A percentile compares a stretch with the other conserved stretches of the same genome.
phyloP scores from a whole-genome alignment of 2,329 filamentous ascomycete genomes.

The Acarospora socialis region DNA sequence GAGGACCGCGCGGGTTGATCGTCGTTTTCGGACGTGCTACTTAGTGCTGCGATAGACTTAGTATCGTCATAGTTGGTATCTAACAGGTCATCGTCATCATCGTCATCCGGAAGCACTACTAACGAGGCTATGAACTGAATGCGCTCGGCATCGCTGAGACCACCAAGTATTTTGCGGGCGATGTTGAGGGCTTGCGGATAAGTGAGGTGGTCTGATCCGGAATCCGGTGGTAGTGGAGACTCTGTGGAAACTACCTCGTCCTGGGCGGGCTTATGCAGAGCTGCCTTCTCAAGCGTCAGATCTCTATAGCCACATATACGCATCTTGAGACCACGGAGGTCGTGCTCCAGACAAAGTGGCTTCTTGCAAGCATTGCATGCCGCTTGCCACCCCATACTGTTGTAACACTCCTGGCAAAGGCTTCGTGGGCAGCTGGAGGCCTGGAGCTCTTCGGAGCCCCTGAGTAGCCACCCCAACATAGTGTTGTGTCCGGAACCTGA shows the following conservation, averaged over 20 bases:
- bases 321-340: conserved; percentile 41
- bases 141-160: too few species aligned
- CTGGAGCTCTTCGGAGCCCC: conserved; percentile 30
- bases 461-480: conserved; percentile 34
- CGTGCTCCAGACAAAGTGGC: conserved; percentile 45
- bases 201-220: too few species aligned
- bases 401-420: conserved; percentile 43
- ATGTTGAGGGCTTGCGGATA: too few species aligned
- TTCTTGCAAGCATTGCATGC: conserved; percentile 43
- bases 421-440: conserved; percentile 39
- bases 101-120: background rate
- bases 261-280: too few species aligned
- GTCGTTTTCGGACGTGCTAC: too few species aligned
- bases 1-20: conserved; percentile 24
- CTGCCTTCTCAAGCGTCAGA: conserved; percentile 35
- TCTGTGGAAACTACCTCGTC: too few species aligned
- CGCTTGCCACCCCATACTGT: conserved; percentile 45
- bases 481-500: conserved; percentile 27
- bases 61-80: background rate
- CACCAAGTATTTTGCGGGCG: too few species aligned
- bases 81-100: background rate
- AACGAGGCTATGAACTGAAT: too few species aligned
- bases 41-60: background rate
- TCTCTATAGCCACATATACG: conserved; percentile 44
- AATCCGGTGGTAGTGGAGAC: too few species aligned